Conservation (phyloP, 495 filamentous ascomycete genomes). For the Pseudevernia furfuracea region DNA sequence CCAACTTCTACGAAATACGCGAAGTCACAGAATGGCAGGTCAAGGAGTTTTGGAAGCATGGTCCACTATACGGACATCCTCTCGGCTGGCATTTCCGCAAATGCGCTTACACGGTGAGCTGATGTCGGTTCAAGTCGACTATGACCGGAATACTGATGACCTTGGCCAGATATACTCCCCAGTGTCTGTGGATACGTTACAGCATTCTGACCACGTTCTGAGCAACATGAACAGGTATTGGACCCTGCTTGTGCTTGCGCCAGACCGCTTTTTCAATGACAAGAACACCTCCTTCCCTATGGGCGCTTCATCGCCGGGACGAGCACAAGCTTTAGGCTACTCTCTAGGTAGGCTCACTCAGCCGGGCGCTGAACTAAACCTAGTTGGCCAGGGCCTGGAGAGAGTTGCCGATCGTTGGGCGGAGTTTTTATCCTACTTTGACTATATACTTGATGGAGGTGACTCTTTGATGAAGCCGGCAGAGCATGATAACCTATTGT, state of each 20-base stretch:
- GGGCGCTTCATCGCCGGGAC: slow-evolving; percentile 18
- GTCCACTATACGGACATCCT: slow-evolving; percentile 27
- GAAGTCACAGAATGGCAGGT: slow-evolving; percentile 20
- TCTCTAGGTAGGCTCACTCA: slow-evolving; percentile 21
- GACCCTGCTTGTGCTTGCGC: slow-evolving; percentile 26
- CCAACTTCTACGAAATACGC: slow-evolving; percentile 26
- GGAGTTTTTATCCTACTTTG: slow-evolving; percentile 28
- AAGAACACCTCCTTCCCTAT: slow-evolving; percentile 25
- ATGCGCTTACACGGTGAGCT: slow-evolving; percentile 25
- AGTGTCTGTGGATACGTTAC: slow-evolving; percentile 3
- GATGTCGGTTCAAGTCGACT: neutral
- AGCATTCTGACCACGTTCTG: neutral
- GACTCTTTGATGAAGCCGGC: slow-evolving; percentile 28
- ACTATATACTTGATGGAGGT: slow-evolving; percentile 26
- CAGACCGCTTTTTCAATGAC: slow-evolving; percentile 25
- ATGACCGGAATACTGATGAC: neutral
- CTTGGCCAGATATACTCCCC: slow-evolving; percentile 18
- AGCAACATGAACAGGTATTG: slow-evolving; percentile 11
- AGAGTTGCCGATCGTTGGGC: slow-evolving; percentile 28
- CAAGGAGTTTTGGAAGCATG: slow-evolving; percentile 28
- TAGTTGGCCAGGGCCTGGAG: slow-evolving; percentile 26
- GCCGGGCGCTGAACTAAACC: slow-evolving; percentile 24
- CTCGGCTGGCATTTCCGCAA: slow-evolving; percentile 27
- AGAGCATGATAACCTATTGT: slow-evolving; percentile 30
- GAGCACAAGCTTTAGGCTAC: slow-evolving; percentile 23